Evolutionary conservation across 1,284 basidiomycete species (phyloP).

Genomic region (Sporisorium sorghi): DNA sequence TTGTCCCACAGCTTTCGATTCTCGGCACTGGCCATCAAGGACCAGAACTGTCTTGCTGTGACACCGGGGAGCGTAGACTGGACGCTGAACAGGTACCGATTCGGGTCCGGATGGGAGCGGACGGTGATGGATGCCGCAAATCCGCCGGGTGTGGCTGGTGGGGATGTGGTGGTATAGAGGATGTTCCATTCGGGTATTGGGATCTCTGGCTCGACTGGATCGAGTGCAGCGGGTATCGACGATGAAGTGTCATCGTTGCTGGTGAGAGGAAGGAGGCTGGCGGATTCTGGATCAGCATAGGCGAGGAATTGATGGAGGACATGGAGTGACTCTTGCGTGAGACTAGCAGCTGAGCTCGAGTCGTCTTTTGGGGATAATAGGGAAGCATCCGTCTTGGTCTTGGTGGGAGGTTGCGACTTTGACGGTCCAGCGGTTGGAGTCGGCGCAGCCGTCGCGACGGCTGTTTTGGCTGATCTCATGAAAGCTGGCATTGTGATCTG

Average conservation of each 20-base stretch:
- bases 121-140: slow-evolving; percentile 55
- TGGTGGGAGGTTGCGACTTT: neutral
- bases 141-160: slow-evolving; percentile 21
- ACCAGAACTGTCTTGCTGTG: slow-evolving; percentile 59
- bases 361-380: neutral
- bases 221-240: slow-evolving; percentile 19
- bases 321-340: slow-evolving; percentile 40
- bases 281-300: slow-evolving; percentile 44
- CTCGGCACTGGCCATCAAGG: slow-evolving; percentile 59
- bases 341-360: slow-evolving; percentile 17
- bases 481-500: slow-evolving; percentile 20
- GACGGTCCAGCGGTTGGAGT: slow-evolving; percentile 7
- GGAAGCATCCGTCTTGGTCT: neutral
- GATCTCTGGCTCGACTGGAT: slow-evolving; percentile 25
- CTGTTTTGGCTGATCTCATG: slow-evolving; percentile 20
- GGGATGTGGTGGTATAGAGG: slow-evolving; percentile 43
- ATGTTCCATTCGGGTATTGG: slow-evolving; percentile 55
- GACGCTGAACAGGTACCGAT: slow-evolving; percentile 56
- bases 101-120: slow-evolving; percentile 52
- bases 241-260: slow-evolving; percentile 11
- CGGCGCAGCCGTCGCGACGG: slow-evolving; percentile 4
- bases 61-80: slow-evolving; percentile 53
- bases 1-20: slow-evolving; percentile 61
- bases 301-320: slow-evolving; percentile 48
- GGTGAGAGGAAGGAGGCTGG: slow-evolving; percentile 31